Evolutionary conservation across 352 stramenopile genomes (phyloP).

Genomic region (Plasmopara viticola): DNA sequence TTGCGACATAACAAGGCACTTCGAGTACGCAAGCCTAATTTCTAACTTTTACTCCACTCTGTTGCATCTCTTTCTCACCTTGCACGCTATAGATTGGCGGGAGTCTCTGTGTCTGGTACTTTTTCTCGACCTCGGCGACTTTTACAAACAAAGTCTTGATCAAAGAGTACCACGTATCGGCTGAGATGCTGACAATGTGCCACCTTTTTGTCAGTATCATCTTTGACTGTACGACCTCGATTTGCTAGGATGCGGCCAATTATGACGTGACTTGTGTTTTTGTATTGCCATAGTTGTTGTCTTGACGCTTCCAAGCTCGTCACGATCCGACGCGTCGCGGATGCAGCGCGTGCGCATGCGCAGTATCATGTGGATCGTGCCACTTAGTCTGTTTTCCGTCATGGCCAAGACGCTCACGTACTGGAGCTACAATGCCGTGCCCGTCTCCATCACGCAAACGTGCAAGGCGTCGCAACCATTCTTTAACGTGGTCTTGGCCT

Average conservation of each 20-base stretch:
- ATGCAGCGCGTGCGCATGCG: conserved; percentile 57
- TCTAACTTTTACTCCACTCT: background rate
- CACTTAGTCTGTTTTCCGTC: conserved; percentile 77
- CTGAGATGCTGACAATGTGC: conserved; percentile 81
- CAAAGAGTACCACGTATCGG: conserved; percentile 81
- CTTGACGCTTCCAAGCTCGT: conserved; percentile 54
- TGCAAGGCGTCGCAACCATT: conserved; percentile 85
- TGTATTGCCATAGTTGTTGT: conserved; percentile 45
- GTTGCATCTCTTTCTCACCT: background rate
- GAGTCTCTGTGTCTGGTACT: conserved; percentile 61
- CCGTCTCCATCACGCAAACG: conserved; percentile 78
- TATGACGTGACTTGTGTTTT: background rate
- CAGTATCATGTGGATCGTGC: conserved; percentile 70
- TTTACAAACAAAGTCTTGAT: conserved; percentile 86
- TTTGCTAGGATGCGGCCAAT: background rate
- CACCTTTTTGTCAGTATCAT: conserved; percentile 77
- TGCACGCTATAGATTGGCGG: conserved; percentile 19
- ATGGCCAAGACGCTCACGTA: conserved; percentile 79
- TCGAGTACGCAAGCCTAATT: conserved; percentile 5
- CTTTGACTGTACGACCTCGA: conserved; percentile 48
- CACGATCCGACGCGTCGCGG: conserved; percentile 38
- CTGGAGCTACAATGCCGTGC: conserved; percentile 84
- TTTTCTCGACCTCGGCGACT: conserved; percentile 71
- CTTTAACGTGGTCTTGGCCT: conserved; percentile 83
- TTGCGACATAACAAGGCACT: conserved; percentile 30